phyloP scores from a whole-genome alignment of 345 rosid species.

The Euclidium syriacum region DNA sequence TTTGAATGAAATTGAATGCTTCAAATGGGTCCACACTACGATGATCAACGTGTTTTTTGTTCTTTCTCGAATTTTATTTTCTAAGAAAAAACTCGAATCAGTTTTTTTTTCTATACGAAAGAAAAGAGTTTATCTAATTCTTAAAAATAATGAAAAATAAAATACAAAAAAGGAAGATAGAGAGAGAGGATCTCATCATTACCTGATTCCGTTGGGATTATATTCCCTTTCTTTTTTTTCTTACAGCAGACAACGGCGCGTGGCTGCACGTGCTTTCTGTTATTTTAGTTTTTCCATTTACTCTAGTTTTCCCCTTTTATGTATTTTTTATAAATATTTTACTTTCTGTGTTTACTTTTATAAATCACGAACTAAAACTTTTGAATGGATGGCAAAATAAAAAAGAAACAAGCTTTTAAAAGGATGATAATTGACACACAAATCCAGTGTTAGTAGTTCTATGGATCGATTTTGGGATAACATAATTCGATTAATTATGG shows the following conservation, averaged over 20 bases:
- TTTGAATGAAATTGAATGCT: background rate
- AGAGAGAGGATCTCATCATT: conserved; percentile 22
- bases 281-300: conserved; percentile 9
- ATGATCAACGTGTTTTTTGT: background rate
- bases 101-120: too few species aligned
- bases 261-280: conserved; percentile 24
- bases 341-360: too few species aligned
- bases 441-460: too few species aligned
- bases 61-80: background rate
- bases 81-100: background rate
- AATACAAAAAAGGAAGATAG: background rate
- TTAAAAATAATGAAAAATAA: too few species aligned
- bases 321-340: too few species aligned
- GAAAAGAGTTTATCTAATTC: too few species aligned
- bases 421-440: too few species aligned
- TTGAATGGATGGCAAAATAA: too few species aligned
- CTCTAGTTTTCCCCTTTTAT: background rate
- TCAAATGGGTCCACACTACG: background rate
- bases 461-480: too few species aligned
- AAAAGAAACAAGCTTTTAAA: too few species aligned
- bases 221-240: background rate
- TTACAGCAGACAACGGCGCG: conserved; percentile 21
- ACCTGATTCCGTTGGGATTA: conserved; percentile 34
- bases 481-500: too few species aligned
- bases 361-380: too few species aligned